Conservation (phyloP, 192 early-diverging fungal genomes). For the Podochytrium sp. region DNA sequence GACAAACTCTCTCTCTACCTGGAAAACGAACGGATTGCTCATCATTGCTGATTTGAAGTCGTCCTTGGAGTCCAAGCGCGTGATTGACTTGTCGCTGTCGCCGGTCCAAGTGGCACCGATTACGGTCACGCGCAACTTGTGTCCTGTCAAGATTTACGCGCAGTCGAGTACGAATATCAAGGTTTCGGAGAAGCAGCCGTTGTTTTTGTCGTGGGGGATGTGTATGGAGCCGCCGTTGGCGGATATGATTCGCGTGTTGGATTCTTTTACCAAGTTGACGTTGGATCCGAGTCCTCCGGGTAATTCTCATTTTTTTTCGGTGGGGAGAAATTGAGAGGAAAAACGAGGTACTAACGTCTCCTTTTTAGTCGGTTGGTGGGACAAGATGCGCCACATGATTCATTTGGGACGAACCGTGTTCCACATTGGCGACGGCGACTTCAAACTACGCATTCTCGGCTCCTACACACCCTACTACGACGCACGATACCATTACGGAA, state of each 20-base stretch:
- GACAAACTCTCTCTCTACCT: conserved; percentile 5
- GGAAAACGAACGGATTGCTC: conserved; percentile 53
- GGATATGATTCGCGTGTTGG: conserved; percentile 52
- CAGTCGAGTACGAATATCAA: conserved; percentile 19
- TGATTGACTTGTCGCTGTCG: conserved; percentile 36
- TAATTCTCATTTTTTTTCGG: neutral
- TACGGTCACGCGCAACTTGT: conserved; percentile 42
- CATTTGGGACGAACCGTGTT: conserved; percentile 47
- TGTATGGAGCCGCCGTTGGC: conserved; percentile 46
- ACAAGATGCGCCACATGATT: conserved; percentile 56
- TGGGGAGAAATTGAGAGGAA: neutral
- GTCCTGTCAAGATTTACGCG: conserved; percentile 55
- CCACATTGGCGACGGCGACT: conserved; percentile 46
- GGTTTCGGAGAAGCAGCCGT: conserved; percentile 3
- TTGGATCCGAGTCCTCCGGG: conserved; percentile 53
- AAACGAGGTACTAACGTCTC: neutral
- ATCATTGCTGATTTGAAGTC: conserved; percentile 50
- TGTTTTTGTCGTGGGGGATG: conserved; percentile 31
- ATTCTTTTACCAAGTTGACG: conserved; percentile 53
- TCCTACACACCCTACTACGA: conserved; percentile 51
- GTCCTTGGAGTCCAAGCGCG: conserved; percentile 37
- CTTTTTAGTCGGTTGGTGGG: conserved; percentile 57
- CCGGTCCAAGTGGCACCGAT: conserved; percentile 28
- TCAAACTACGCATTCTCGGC: conserved; percentile 49
- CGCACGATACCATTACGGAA: conserved; percentile 45